These are phyloP conservation scores for Clonostachys rosea DNA, from an alignment of 2,329 filamentous ascomycete genomes.

Conservation along the genomic window DNA sequence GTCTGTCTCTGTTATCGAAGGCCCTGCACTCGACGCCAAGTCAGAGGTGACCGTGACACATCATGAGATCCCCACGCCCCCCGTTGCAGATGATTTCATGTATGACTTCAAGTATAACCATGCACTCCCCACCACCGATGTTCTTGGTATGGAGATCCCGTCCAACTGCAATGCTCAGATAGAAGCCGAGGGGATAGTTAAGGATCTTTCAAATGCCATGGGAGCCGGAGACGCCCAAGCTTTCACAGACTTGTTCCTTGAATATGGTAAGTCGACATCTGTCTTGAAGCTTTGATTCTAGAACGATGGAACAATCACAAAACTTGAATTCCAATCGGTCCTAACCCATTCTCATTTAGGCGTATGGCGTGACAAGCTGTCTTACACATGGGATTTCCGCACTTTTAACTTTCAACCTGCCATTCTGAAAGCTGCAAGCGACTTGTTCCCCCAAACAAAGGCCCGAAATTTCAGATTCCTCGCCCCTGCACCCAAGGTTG, in stretches of 20 bases:
- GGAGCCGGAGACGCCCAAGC: no score
- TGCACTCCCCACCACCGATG: constrained; percentile 18
- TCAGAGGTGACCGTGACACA: no score
- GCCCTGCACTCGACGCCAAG: no score
- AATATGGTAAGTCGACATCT: constrained; percentile 9
- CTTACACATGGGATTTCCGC: no score
- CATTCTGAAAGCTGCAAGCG: constrained; percentile 14
- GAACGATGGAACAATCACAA: no score
- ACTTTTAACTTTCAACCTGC: no score
- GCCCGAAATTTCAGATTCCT: neutral
- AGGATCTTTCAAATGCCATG: no score
- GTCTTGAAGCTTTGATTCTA: no score
- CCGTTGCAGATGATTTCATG: constrained; percentile 31
- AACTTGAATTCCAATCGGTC: no score
- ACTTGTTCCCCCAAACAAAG: constrained; percentile 18
- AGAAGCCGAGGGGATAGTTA: constrained; percentile 1
- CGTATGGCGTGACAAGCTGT: constrained; percentile 5
- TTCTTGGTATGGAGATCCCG: constrained; percentile 18
- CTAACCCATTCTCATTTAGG: constrained; percentile 7
- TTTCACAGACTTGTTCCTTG: constrained; percentile 10
- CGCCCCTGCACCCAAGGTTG: no score
- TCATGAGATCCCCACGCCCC: constrained; percentile 3
- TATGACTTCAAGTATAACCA: constrained; percentile 34
- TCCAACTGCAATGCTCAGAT: constrained; percentile 7
- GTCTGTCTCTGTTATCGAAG: no score